Evolutionary conservation across 140 eudicot genomes (phyloP).

Genomic region (Erigeron philadelphicus): DNA sequence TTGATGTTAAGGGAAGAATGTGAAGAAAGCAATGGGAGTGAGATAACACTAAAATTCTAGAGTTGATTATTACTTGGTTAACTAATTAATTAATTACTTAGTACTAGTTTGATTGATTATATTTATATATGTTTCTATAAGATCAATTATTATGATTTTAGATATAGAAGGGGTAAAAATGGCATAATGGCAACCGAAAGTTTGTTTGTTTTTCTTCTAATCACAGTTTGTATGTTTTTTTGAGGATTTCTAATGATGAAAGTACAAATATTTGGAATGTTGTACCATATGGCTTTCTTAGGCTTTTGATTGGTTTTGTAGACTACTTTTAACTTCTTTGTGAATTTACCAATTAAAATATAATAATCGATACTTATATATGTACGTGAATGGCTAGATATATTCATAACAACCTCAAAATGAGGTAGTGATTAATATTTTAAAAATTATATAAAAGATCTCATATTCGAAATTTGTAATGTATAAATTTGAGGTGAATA

Average conservation of each 20-base stretch:
- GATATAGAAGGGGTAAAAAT: conserved; percentile 35
- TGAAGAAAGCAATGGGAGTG: conserved; percentile 76
- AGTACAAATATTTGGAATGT: conserved; percentile 22
- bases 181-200: conserved; percentile 49
- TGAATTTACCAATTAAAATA: conserved; percentile 19
- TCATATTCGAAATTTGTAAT: not conserved
- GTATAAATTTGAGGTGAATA: not conserved
- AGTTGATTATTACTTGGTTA: conserved; percentile 5
- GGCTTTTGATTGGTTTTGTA: conserved; percentile 26
- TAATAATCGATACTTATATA: not conserved
- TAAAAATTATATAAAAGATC: not conserved
- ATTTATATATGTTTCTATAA: not conserved
- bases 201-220: conserved; percentile 34
- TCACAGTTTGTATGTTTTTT: conserved; percentile 35
- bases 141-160: conserved; percentile 18
- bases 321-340: conserved; percentile 24
- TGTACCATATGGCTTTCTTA: conserved; percentile 30
- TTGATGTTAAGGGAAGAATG: conserved; percentile 51
- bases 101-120: conserved; percentile 18
- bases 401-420: not conserved
- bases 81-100: conserved; percentile 19
- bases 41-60: conserved; percentile 65
- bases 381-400: not conserved
- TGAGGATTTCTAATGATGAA: conserved; percentile 31
- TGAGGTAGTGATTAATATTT: too few species aligned